Base-by-base conservation (phyloP, 2,329 filamentous ascomycete species). In the Escovopsis sp. region DNA sequence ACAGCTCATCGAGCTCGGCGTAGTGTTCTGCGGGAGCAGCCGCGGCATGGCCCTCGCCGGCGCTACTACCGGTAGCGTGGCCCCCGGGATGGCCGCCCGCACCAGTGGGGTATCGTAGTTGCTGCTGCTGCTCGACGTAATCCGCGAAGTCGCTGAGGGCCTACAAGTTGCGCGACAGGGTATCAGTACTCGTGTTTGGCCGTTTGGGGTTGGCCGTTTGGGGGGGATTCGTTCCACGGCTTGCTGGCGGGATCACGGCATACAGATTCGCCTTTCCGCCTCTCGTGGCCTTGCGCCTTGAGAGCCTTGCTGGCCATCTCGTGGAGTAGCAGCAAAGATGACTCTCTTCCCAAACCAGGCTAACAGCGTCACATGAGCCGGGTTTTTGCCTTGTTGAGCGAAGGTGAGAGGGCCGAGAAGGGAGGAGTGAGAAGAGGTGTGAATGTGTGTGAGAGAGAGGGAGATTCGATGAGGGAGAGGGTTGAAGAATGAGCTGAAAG, bases 111-210 rank as follows among this genome's bases (percentile, higher is more conserved):
- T 76, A 79, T 43, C 83, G 79, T 39, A 80, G 63, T 12, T 79
- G 79, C 61, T 96, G 91, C 59, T 96, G 88, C 59, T 87, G 83
- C 61, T 96, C 87, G 50, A 95, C 91, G 55, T 95, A 96, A 55
- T 98, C 91, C 60, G 88, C 87, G 59, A 98, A 98, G 53, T 96
- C 91, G 66, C 84, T 91, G 43, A 98, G 72, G 11, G 89, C 88
- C 72, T 51, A 32, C 31, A 12, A 39, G 15, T 25, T 25, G 27
- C 27, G 27, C 8, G 11, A 30, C 27, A 6, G 24, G 24, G 8
- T 32, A 39, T 39, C 29, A 39, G 37, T 14, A 12, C 20, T 33
- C 11, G 3, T 31, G 12, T 5, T 10, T 7, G 36, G 8, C 5
- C 15, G 14, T 5, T 7, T 24, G 13, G 36, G n/a, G n/a, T n/a